phyloP scores from a whole-genome alignment of 228 moss, liverwort and hornwort genomes.

The Sphagnum fallax region DNA sequence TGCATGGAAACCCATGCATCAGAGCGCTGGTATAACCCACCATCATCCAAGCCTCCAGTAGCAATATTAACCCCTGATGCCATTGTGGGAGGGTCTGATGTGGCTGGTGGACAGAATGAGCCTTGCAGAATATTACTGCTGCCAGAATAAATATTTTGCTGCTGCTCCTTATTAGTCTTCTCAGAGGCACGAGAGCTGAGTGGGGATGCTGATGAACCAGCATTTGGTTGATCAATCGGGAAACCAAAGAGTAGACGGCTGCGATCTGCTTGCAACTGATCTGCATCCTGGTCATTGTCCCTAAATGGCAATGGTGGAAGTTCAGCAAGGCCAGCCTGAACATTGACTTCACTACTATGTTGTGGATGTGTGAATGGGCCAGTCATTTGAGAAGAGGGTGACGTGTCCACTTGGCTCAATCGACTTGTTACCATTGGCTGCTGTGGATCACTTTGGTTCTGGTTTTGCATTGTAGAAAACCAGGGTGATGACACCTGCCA shows the following conservation, averaged over 20 bases:
- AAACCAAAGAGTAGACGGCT: slow-evolving; percentile 76
- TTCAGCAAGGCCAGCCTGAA: slow-evolving; percentile 53
- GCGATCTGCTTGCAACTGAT: slow-evolving; percentile 72
- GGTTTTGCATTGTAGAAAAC: slow-evolving; percentile 48
- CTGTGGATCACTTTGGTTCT: slow-evolving; percentile 28
- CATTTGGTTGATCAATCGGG: slow-evolving; percentile 63
- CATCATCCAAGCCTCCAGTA: slow-evolving; percentile 51
- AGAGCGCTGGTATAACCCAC: slow-evolving; percentile 29
- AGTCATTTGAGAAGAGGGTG: slow-evolving; percentile 39
- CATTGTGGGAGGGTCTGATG: slow-evolving; percentile 52
- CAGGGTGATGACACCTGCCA: slow-evolving; percentile 44
- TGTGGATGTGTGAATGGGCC: slow-evolving; percentile 49
- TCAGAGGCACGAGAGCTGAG: slow-evolving; percentile 22
- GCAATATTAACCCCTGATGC: slow-evolving; percentile 33
- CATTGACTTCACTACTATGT: slow-evolving; percentile 44
- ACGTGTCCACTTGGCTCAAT: slow-evolving; percentile 46
- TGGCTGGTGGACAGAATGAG: slow-evolving; percentile 43
- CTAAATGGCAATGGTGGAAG: slow-evolving; percentile 56
- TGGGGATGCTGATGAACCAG: slow-evolving; percentile 20
- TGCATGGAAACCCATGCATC: slow-evolving; percentile 52
- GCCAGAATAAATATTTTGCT: slow-evolving; percentile 29
- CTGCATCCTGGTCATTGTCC: slow-evolving; percentile 66
- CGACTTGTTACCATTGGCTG: slow-evolving; percentile 13
- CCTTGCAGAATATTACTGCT: slow-evolving; percentile 40
- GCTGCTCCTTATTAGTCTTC: slow-evolving; percentile 44